These are phyloP conservation scores for Ascochyta viciae-villosae DNA, from an alignment of 2,329 filamentous ascomycete species.

Conservation along the genomic window DNA sequence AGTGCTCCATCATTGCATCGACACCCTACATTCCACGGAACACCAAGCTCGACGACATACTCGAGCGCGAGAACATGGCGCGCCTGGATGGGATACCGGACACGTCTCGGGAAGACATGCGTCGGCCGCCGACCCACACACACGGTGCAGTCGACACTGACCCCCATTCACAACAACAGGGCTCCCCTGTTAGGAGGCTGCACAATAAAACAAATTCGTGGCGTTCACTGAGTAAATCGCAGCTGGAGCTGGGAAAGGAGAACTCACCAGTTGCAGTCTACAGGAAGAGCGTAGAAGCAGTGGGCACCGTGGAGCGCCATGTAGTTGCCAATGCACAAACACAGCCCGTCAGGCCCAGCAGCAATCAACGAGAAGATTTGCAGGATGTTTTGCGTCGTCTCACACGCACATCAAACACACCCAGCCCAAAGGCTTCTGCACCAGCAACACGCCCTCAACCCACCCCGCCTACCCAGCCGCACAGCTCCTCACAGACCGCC, in stretches of 20 bases:
- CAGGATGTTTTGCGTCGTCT: constrained; percentile 55
- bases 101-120: constrained; percentile 39
- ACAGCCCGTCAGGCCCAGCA: constrained; percentile 33
- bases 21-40: constrained; percentile 55
- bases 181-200: constrained; percentile 20
- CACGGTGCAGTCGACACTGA: constrained; percentile 13
- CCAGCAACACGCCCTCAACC: constrained; percentile 30
- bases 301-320: constrained; percentile 39
- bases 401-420: constrained; percentile 56
- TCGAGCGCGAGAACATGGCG: constrained; percentile 50
- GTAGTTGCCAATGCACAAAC: constrained; percentile 32
- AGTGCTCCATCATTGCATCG: constrained; percentile 55
- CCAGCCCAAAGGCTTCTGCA: constrained; percentile 49
- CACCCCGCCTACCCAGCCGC: constrained; percentile 24
- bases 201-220: constrained; percentile 39
- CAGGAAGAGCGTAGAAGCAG: constrained; percentile 43
- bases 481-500: constrained; percentile 24
- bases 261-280: constrained; percentile 46
- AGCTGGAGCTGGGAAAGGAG: constrained; percentile 34
- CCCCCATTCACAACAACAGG: constrained; percentile 5
- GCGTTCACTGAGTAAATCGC: constrained; percentile 40
- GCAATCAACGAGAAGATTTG: constrained; percentile 52
- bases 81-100: constrained; percentile 39
- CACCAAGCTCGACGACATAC: constrained; percentile 52
- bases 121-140: constrained; percentile 21